Percentiles rank a stretch among this genome's conserved stretches.
These are phyloP conservation scores for Hanseniaspora hatyaiensis DNA, from an alignment of 805 yeast species.

Conservation along the genomic window DNA sequence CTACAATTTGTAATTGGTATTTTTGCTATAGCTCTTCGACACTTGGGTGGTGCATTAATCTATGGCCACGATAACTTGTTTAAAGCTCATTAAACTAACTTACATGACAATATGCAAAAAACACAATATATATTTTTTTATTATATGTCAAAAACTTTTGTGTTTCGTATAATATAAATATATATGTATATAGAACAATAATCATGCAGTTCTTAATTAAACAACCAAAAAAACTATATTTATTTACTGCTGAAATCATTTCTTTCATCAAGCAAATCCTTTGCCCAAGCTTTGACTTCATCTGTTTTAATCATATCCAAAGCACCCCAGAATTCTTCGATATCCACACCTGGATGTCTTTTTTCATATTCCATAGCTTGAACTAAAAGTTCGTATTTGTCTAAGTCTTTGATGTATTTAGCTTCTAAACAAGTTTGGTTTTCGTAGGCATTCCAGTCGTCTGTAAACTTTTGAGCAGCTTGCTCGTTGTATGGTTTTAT, in stretches of 20 bases:
- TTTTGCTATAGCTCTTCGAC: constrained; percentile 57
- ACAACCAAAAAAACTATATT: neutral
- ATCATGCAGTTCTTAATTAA: neutral
- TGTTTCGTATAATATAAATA: neutral
- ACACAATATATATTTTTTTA: no score
- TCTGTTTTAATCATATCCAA: constrained; percentile 51
- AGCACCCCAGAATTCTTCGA: constrained; percentile 61
- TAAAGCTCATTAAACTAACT: constrained; percentile 23
- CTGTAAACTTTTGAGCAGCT: constrained; percentile 54
- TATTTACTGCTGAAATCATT: constrained; percentile 16
- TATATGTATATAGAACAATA: neutral
- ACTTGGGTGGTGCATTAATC: constrained; percentile 69
- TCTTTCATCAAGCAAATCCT: constrained; percentile 43
- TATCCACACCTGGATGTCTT: constrained; percentile 42
- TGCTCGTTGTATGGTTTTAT: constrained; percentile 51
- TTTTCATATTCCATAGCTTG: constrained; percentile 80
- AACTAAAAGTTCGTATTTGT: constrained; percentile 75
- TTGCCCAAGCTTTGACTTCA: constrained; percentile 61
- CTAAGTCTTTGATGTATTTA: constrained; percentile 82
- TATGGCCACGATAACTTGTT: constrained; percentile 81
- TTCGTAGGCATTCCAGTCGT: constrained; percentile 83
- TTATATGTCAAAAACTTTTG: no score
- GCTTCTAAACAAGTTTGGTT: constrained; percentile 73
- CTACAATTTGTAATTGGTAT: constrained; percentile 61
- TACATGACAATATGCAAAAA: no score